These are phyloP conservation scores for Plasmodium gonderi DNA, from an alignment of 169 alveolate species.

Conservation along the genomic window DNA sequence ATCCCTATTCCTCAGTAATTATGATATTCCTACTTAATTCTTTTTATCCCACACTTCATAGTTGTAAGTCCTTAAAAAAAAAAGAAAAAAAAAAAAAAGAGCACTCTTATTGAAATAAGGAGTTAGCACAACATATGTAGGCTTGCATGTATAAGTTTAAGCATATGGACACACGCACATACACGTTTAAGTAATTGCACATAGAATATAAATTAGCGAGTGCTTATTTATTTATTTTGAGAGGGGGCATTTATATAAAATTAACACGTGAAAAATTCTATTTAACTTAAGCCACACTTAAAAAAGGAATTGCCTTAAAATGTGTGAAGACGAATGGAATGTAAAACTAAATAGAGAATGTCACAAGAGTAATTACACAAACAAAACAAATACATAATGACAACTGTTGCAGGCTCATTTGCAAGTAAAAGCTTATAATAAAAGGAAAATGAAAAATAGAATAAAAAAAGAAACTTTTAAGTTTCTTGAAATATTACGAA, in stretches of 20 bases:
- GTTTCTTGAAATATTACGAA: not conserved
- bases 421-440: not conserved
- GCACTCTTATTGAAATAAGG: not conserved
- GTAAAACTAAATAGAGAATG: conserved; percentile 3
- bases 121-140: not conserved
- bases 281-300: not conserved
- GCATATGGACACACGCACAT: not conserved
- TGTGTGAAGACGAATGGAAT: not conserved
- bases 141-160: not conserved
- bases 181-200: not conserved
- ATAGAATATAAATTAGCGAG: not conserved
- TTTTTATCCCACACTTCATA: not conserved
- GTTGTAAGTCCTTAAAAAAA: not conserved
- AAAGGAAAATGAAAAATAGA: not conserved
- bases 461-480: not conserved
- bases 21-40: not conserved
- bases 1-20: not conserved
- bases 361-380: not conserved
- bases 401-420: not conserved
- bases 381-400: not conserved
- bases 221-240: not conserved
- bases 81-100: not conserved
- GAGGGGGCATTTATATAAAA: conserved; percentile 5
- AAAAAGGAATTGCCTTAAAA: not conserved
- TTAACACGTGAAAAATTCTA: conserved; percentile 16